These are phyloP conservation scores for Limonomyces culmigenus DNA, from an alignment of 1,284 basidiomycete genomes.

Conservation along the genomic window DNA sequence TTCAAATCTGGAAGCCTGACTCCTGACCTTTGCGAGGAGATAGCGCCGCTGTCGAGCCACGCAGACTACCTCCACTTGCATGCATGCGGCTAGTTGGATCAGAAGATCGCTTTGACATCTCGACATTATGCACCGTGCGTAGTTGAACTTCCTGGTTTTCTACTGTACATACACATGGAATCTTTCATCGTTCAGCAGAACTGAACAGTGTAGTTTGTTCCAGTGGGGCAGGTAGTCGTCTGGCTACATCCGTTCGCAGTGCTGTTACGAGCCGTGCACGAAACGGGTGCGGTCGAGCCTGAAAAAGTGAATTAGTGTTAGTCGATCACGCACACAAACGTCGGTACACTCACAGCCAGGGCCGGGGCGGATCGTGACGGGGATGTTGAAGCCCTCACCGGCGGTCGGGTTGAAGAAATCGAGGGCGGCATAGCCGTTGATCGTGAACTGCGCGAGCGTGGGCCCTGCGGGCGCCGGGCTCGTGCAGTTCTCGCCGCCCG, in stretches of 20 bases:
- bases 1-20: no score
- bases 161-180: no score
- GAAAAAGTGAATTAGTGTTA: not conserved
- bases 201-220: constrained; percentile 2
- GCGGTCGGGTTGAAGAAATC: constrained; percentile 3
- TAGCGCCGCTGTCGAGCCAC: no score
- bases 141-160: no score
- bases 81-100: no score
- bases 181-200: constrained; percentile 2
- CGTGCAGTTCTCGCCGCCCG: constrained; percentile 3
- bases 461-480: constrained; percentile 1
- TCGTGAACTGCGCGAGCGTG: constrained; percentile 3
- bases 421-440: constrained; percentile 1
- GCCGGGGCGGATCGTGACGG: constrained; percentile 1
- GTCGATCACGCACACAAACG: not conserved
- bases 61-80: no score
- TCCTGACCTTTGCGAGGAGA: no score
- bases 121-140: no score
- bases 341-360: constrained; percentile 1
- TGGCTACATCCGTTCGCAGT: constrained; percentile 1
- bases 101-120: no score
- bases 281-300: constrained; percentile 2
- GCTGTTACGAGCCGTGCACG: not conserved
- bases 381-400: constrained; percentile 3
- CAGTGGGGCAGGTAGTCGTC: constrained; percentile 1